These are phyloP conservation scores for Cyclaneusma minus DNA, from an alignment of 2,329 filamentous ascomycete species.

Conservation along the genomic window DNA sequence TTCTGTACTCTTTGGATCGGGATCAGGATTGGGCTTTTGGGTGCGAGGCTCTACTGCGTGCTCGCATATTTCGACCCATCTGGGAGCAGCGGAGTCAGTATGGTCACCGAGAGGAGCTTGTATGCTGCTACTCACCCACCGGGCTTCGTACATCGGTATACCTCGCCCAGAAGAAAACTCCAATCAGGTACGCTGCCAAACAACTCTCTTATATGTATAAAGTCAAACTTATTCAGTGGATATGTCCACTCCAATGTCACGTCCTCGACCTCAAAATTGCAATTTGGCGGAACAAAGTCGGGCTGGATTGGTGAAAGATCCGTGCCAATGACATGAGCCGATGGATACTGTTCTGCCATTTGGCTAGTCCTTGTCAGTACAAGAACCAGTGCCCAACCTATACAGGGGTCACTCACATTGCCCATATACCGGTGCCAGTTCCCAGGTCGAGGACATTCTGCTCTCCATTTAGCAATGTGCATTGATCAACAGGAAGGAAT, in stretches of 20 bases:
- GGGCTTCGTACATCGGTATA: too few relatives aligned
- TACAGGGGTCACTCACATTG: constrained; percentile 17
- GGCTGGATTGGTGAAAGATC: constrained; percentile 21
- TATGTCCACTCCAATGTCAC: constrained; percentile 15
- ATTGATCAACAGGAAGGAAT: too few relatives aligned
- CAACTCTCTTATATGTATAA: constrained; percentile 13
- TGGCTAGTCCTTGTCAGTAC: too few relatives aligned
- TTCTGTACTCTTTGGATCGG: constrained; percentile 5
- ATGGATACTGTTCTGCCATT: constrained; percentile 17
- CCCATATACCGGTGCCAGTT: constrained; percentile 28
- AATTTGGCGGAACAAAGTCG: constrained; percentile 40
- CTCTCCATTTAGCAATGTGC: too few relatives aligned
- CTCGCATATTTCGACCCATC: too few relatives aligned
- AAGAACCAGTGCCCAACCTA: not conserved
- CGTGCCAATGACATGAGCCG: constrained; percentile 15
- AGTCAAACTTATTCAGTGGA: constrained; percentile 9
- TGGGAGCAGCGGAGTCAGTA: too few relatives aligned
- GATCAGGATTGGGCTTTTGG: constrained; percentile 6
- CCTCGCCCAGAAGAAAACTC: too few relatives aligned
- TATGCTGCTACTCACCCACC: too few relatives aligned
- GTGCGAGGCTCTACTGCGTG: too few relatives aligned
- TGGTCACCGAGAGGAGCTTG: too few relatives aligned
- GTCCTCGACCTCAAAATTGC: constrained; percentile 50
- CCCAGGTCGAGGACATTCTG: constrained; percentile 24
- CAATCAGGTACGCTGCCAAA: constrained; percentile 11